phyloP scores from a whole-genome alignment of 108 stramenopile species.

The Stephanodiscus minutulus region DNA sequence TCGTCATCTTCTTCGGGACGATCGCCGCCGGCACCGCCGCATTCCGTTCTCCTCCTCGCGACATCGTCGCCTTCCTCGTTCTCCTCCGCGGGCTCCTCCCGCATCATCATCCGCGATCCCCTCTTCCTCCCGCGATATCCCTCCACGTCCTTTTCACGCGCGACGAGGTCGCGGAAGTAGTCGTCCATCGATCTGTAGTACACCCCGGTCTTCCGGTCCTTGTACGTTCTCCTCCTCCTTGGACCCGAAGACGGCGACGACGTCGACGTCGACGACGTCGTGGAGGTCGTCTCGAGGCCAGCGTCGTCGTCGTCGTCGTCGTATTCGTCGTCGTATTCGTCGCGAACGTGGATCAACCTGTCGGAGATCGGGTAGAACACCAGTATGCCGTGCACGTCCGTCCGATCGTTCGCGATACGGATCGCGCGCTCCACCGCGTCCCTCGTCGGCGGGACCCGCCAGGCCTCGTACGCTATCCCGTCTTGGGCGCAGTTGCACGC shows the following conservation, averaged over 20 bases:
- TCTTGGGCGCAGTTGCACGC: conserved; percentile 70
- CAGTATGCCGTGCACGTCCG: conserved; percentile 88
- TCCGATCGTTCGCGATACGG: conserved; percentile 54
- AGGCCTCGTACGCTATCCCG: conserved; percentile 81
- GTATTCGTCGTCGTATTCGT: no score
- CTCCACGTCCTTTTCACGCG: conserved; percentile 89
- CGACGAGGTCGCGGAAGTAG: conserved; percentile 86
- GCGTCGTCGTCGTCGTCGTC: background rate
- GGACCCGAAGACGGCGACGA: background rate
- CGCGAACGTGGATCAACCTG: conserved; percentile 6
- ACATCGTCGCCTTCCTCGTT: conserved; percentile 16
- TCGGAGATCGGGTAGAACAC: conserved; percentile 95
- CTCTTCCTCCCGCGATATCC: conserved; percentile 64
- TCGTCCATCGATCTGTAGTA: conserved; percentile 88
- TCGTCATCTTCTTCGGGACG: background rate
- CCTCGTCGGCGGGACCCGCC: conserved; percentile 53
- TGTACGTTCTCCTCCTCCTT: conserved; percentile 47
- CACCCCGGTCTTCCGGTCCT: conserved; percentile 59
- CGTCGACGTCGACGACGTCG: no score
- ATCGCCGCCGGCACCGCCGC: no score
- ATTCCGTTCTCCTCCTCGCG: no score
- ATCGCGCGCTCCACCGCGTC: conserved; percentile 62
- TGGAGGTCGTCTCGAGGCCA: conserved; percentile 5
- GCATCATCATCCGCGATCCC: no score
- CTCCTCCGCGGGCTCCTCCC: no score